phyloP scores from a whole-genome alignment of 1,284 basidiomycete species.

The Ustilago hordei region DNA sequence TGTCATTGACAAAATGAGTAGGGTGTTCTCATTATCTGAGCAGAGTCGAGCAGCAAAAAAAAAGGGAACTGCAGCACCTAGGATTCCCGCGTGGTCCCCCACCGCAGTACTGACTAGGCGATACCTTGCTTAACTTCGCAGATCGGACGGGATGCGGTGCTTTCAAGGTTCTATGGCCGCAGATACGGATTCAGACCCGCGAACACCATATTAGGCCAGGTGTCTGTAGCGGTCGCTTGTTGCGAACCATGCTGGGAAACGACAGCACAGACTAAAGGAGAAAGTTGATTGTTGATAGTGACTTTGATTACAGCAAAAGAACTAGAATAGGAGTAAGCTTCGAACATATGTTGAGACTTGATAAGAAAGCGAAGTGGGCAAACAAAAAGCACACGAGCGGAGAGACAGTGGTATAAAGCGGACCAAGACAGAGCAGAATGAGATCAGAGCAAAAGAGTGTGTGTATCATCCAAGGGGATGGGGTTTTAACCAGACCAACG shows the following conservation, averaged over 20 bases:
- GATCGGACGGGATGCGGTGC: constrained; percentile 84
- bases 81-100: constrained; percentile 86
- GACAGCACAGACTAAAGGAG: background rate
- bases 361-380: constrained; percentile 18
- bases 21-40: too few relatives aligned
- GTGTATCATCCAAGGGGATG: background rate
- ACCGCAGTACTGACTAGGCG: constrained; percentile 85
- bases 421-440: constrained; percentile 2
- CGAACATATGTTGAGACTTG: background rate
- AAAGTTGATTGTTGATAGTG: background rate
- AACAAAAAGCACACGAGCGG: constrained; percentile 7
- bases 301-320: constrained; percentile 11
- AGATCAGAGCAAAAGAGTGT: constrained; percentile 8
- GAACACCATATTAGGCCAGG: background rate
- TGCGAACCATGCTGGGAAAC: background rate
- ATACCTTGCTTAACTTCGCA: constrained; percentile 83
- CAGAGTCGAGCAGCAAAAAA: background rate
- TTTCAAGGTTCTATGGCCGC: constrained; percentile 83
- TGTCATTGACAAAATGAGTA: too few relatives aligned
- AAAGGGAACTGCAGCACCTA: constrained; percentile 73
- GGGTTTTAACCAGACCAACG: constrained; percentile 32
- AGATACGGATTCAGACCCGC: constrained; percentile 70
- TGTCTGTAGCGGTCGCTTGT: background rate
- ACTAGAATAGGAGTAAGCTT: background rate
- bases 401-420: constrained; percentile 23